A percentile compares a stretch with the other conserved stretches of the same genome.
These are phyloP conservation scores for Backusella mclennaniae DNA, from an alignment of 192 early-diverging fungal genomes.

Conservation along the genomic window DNA sequence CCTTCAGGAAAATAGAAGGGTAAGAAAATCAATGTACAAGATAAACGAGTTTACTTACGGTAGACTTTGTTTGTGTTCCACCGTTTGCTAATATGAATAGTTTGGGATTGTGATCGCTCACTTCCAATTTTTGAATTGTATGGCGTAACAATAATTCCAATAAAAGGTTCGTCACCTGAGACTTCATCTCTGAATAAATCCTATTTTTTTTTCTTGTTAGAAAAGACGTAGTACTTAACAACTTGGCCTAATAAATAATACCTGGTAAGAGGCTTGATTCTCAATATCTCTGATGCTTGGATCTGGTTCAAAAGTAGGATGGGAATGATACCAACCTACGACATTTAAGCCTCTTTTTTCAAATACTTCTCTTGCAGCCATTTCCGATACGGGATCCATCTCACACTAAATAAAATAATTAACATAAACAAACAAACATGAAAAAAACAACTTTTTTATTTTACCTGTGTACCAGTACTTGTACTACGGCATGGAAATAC, in stretches of 20 bases:
- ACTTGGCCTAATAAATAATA: conserved; percentile 16
- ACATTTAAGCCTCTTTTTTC: conserved; percentile 55
- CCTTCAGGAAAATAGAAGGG: conserved; percentile 30
- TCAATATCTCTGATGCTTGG: conserved; percentile 90
- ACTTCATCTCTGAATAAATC: conserved; percentile 63
- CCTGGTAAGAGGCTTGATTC: conserved; percentile 87
- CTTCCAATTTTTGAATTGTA: conserved; percentile 58
- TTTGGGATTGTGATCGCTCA: conserved; percentile 56
- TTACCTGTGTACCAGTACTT: conserved; percentile 59
- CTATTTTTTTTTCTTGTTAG: conserved; percentile 6
- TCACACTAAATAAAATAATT: conserved; percentile 65
- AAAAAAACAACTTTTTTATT: not conserved
- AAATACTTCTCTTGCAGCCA: conserved; percentile 81
- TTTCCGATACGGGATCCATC: conserved; percentile 88
- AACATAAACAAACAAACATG: not conserved
- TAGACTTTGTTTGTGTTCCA: conserved; percentile 50
- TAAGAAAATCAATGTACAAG: not conserved
- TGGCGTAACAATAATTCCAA: conserved; percentile 86
- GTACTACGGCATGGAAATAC: conserved; percentile 82
- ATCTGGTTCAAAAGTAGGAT: conserved; percentile 88
- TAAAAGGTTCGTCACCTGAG: conserved; percentile 82
- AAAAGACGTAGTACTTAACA: not conserved
- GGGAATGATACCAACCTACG: conserved; percentile 97
- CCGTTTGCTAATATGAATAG: conserved; percentile 54
- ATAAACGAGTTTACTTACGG: conserved; percentile 39